These are phyloP conservation scores for Chaetoceros muelleri DNA, from an alignment of 108 stramenopile species.

Conservation along the genomic window DNA sequence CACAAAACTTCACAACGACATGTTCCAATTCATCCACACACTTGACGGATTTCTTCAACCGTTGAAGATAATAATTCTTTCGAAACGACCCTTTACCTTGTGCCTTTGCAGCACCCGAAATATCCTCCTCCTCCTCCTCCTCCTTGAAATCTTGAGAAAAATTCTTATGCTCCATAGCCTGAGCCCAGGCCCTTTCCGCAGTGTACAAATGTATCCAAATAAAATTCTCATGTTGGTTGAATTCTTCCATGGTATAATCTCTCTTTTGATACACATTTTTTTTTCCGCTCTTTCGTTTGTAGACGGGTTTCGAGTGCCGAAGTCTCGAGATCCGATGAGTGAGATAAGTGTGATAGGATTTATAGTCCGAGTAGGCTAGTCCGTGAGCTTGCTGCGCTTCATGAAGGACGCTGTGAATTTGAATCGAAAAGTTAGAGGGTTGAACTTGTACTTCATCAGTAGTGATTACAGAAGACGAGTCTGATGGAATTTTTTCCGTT, in stretches of 20 bases:
- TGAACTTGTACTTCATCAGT: too few species aligned
- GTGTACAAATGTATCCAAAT: conserved; percentile 32
- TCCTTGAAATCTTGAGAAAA: conserved; percentile 4
- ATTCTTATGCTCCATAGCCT: conserved; percentile 39
- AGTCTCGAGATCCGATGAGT: not conserved
- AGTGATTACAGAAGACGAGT: too few species aligned
- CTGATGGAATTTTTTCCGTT: too few species aligned
- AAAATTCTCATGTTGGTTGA: conserved; percentile 20
- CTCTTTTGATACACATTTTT: not conserved
- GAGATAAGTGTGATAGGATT: not conserved
- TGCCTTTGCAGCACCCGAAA: not conserved
- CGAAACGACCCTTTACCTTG: conserved; percentile 10
- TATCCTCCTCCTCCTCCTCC: conserved; percentile 1
- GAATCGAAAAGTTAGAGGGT: not conserved
- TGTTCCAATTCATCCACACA: conserved; percentile 20
- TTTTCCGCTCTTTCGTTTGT: not conserved
- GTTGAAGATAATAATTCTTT: conserved; percentile 28
- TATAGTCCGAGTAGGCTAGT: not conserved
- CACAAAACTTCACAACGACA: conserved; percentile 13
- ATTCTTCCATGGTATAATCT: not conserved
- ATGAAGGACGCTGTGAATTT: not conserved
- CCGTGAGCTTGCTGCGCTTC: not conserved
- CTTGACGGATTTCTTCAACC: conserved; percentile 48
- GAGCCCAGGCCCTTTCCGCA: conserved; percentile 64
- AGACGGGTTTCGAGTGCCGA: not conserved